These are phyloP conservation scores for Diophrys sp. DNA, from an alignment of 73 alveolate genomes.

Conservation along the genomic window DNA sequence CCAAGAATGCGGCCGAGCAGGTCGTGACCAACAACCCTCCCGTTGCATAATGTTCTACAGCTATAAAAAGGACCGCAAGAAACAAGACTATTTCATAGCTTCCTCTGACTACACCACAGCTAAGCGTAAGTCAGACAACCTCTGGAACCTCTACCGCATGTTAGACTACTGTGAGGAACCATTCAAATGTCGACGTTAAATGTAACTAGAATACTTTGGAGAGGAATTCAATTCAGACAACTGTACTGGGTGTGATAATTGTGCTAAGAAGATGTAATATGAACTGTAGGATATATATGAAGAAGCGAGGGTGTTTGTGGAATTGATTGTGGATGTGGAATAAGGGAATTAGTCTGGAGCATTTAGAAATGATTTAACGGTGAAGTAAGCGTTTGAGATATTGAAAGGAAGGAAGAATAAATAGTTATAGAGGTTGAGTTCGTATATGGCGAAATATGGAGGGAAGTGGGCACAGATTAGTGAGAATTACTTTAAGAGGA, in stretches of 20 bases:
- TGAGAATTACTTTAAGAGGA: neutral
- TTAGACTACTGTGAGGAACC: constrained; percentile 78
- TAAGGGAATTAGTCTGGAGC: neutral
- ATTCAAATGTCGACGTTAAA: constrained; percentile 70
- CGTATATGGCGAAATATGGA: neutral
- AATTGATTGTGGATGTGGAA: neutral
- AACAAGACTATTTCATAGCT: constrained; percentile 66
- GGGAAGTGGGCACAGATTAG: neutral
- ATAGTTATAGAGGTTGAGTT: neutral
- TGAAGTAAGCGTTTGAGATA: neutral
- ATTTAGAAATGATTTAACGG: neutral
- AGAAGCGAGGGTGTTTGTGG: neutral
- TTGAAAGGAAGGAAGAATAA: neutral
- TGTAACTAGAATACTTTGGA: constrained; percentile 68
- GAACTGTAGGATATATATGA: neutral
- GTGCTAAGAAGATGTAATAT: constrained; percentile 4
- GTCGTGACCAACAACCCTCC: constrained; percentile 91
- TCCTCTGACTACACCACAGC: constrained; percentile 19
- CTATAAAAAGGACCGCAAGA: constrained; percentile 71
- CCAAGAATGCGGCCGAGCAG: constrained; percentile 97
- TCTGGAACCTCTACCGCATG: constrained; percentile 54
- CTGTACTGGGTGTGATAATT: constrained; percentile 42
- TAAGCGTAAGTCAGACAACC: constrained; percentile 44
- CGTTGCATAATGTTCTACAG: constrained; percentile 87
- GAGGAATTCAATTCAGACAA: constrained; percentile 70